These are phyloP conservation scores for Backusella morwellensis DNA, from an alignment of 192 early-diverging fungal species.

Conservation along the genomic window DNA sequence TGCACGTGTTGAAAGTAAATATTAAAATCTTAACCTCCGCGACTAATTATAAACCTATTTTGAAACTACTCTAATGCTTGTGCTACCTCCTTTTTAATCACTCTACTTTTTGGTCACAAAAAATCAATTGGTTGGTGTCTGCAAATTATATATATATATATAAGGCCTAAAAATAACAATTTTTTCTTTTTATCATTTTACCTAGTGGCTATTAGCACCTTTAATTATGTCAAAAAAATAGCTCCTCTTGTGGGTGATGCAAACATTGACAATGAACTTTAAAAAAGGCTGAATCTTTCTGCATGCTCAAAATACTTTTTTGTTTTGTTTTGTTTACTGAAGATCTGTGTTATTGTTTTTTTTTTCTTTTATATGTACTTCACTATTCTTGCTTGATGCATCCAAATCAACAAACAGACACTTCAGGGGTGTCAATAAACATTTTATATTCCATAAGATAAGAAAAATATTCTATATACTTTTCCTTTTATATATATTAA, in stretches of 20 bases:
- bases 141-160: neutral
- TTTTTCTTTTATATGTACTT: neutral
- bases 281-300: neutral
- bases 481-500: conserved; percentile 3
- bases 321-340: neutral
- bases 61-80: neutral
- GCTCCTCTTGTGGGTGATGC: neutral
- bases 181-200: neutral
- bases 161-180: neutral
- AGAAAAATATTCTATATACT: neutral
- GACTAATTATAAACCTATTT: conserved; percentile 6
- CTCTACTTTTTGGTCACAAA: conserved; percentile 1
- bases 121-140: neutral
- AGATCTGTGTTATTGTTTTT: neutral
- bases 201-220: neutral
- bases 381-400: neutral
- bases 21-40: conserved; percentile 4
- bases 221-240: neutral
- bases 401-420: neutral
- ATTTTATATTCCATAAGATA: neutral
- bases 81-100: conserved; percentile 1
- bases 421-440: neutral
- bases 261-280: neutral
- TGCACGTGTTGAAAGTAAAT: conserved; percentile 5
- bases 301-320: neutral